Conservation (phyloP, 2,329 filamentous ascomycete genomes). For the Aspergillus fructus region DNA sequence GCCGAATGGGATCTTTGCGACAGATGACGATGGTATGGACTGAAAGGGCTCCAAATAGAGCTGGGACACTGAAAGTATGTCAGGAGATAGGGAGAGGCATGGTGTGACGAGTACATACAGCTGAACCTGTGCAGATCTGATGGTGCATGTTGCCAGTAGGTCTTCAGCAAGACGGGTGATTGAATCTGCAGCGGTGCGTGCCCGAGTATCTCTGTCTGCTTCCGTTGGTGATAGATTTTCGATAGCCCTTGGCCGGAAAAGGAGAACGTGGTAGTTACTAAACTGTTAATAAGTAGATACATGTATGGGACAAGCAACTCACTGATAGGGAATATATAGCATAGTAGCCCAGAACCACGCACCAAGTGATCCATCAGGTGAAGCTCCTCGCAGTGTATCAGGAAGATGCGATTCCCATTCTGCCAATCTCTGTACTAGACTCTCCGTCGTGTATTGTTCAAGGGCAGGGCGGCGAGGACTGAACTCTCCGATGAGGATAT, state of each 20-base stretch:
- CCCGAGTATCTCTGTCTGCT: neutral
- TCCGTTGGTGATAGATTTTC: neutral
- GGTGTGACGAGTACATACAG: neutral
- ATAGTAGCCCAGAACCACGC: neutral
- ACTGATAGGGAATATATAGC: neutral
- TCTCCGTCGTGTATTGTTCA: neutral
- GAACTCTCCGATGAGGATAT: neutral
- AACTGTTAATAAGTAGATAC: neutral
- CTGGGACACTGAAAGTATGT: neutral
- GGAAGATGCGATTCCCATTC: neutral
- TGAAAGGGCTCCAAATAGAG: slow-evolving; percentile 10
- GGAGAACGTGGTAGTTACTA: neutral
- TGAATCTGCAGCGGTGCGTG: neutral
- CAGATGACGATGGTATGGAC: slow-evolving; percentile 27
- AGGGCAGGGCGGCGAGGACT: neutral
- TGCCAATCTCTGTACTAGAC: neutral
- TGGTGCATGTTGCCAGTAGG: neutral
- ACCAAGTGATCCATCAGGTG: neutral
- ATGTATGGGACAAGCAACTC: neutral
- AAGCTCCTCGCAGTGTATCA: neutral
- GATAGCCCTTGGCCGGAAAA: neutral
- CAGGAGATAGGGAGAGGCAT: no score
- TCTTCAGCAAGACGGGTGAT: neutral
- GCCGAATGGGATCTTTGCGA: slow-evolving; percentile 19
- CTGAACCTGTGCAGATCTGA: neutral